Conservation (phyloP, 768 basidiomycete genomes). For the Termitomyces sp. region DNA sequence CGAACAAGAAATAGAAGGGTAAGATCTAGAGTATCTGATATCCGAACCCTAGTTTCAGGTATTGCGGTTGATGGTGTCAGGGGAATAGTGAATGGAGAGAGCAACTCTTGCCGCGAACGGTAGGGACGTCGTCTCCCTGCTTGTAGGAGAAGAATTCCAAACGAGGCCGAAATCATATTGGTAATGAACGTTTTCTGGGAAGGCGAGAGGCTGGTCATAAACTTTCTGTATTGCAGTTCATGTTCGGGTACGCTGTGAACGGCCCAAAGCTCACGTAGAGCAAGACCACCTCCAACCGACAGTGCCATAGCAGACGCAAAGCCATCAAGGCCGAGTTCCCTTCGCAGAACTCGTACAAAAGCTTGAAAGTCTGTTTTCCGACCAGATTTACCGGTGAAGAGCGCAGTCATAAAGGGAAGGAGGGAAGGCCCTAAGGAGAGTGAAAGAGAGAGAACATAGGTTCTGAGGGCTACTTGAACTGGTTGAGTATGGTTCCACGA, state of each 20-base stretch:
- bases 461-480: constrained; percentile 51
- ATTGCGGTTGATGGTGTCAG: constrained; percentile 5
- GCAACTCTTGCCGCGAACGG: constrained; percentile 15
- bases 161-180: constrained; percentile 48
- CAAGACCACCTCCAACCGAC: constrained; percentile 59
- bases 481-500: constrained; percentile 13
- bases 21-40: constrained; percentile 61
- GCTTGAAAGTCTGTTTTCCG: constrained; percentile 17
- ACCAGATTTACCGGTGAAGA: constrained; percentile 17
- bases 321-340: constrained; percentile 55
- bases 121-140: constrained; percentile 32
- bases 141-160: constrained; percentile 57
- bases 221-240: neutral
- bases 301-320: constrained; percentile 67
- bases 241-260: neutral
- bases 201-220: constrained; percentile 24
- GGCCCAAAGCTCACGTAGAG: constrained; percentile 42
- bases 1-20: constrained; percentile 65
- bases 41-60: constrained; percentile 9
- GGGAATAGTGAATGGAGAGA: neutral
- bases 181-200: constrained; percentile 52
- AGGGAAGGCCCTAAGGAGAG: constrained; percentile 65
- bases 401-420: constrained; percentile 42
- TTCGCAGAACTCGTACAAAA: constrained; percentile 36
- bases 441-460: constrained; percentile 60